These are phyloP conservation scores for Punctularia strigosozonata DNA, from an alignment of 768 basidiomycete genomes.

Conservation along the genomic window DNA sequence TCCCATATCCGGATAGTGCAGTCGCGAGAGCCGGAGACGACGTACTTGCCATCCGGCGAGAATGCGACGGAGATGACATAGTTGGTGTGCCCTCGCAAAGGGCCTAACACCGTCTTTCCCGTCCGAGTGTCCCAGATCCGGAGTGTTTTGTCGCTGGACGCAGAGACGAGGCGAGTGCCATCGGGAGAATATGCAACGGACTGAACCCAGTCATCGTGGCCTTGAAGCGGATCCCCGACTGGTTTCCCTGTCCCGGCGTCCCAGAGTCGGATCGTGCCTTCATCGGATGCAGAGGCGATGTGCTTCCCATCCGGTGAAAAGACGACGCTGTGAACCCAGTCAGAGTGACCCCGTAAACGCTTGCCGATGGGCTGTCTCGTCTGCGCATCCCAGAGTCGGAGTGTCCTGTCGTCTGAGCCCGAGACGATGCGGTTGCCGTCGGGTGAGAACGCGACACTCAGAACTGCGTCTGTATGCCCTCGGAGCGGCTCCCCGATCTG, in stretches of 20 bases:
- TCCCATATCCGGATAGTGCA: conserved; percentile 1
- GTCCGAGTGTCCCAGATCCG: conserved; percentile 10
- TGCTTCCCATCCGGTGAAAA: no score
- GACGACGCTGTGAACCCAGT: no score
- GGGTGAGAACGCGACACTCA: neutral
- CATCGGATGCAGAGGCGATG: no score
- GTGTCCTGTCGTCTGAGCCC: neutral
- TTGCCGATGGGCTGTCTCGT: neutral
- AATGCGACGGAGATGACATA: neutral
- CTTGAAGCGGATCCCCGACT: conserved; percentile 1
- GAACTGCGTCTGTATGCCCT: neutral
- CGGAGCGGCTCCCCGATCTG: neutral
- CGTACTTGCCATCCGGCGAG: neutral
- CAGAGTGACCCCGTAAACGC: neutral
- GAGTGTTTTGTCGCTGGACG: conserved; percentile 5
- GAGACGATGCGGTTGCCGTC: neutral
- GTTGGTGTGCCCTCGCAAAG: neutral
- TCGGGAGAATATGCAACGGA: conserved; percentile 12
- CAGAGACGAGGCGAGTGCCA: conserved; percentile 9
- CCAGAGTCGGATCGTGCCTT: no score
- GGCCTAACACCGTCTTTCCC: conserved; percentile 11
- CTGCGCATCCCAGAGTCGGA: conserved; percentile 1
- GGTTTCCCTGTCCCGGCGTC: no score
- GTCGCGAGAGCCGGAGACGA: neutral
- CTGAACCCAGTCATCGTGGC: conserved; percentile 5